Base-by-base conservation (phyloP, 192 early-diverging fungal species). In the Podila horticola region DNA sequence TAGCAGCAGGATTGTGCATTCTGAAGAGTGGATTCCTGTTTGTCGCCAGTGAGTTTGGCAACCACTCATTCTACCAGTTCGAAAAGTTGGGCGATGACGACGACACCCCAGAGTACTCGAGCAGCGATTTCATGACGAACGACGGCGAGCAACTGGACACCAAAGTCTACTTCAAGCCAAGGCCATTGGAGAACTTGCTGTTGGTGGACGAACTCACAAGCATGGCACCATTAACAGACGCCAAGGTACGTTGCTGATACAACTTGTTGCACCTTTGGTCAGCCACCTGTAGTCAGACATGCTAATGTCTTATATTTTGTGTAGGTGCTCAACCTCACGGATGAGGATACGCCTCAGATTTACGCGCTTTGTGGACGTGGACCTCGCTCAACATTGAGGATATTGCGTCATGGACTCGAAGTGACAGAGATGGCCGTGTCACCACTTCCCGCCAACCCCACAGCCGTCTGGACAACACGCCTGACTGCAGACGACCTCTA, bases 21-120 rank as follows among this genome's bases (percentile, higher is more conserved):
- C 87, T 99, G 60, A 96, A 94, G 71, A 92, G 94, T 38, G 98
- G 98, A 36, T 97, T 97, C 63, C 86, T 99, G 74, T 97, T 99
- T 85, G 93, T 92, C 5, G 92, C 93, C 36, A 91, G 87, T 61
- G 97, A 99, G 74, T 95, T 95, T 84, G 95, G 95, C 62, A 96
- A 95, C 73, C 97, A 98, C 89, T 95, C 90, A 87, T 87, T 98
- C 66, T 97, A 94, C 84, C 97, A 96, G 67, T 95, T 99, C 49
- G 96, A 95, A 83, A 91, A 94, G 71, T 87, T 99, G 24, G 98
- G 98, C 49, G 95, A 96, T 66, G 95, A 97, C 62, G 91, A 89
- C 48, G 94, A 95, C 64, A 93, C 94, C 22, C 88, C 89, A 28
- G 95, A 97, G 82, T 94, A 88, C 74, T 88, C 90, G 26, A 90